These are phyloP conservation scores for Phytophthora melonis DNA, from an alignment of 352 stramenopile species.

Conservation along the genomic window DNA sequence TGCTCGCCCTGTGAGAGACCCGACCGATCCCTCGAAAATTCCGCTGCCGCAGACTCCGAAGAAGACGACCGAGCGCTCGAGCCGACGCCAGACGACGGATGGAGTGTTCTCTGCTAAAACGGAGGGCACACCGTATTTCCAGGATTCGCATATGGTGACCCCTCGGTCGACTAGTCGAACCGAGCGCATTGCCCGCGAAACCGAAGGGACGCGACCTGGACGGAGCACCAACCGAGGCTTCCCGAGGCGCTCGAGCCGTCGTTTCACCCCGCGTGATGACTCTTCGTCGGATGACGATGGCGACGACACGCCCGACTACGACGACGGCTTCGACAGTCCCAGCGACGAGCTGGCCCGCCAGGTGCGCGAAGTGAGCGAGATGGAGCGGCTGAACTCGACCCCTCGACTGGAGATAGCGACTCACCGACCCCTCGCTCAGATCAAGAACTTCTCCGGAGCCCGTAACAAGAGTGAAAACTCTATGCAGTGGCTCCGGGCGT, in stretches of 20 bases:
- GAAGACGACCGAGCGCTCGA: no score
- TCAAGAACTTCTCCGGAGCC: no score
- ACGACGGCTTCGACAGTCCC: neutral
- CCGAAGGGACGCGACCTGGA: neutral
- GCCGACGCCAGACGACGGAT: no score
- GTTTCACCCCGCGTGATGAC: neutral
- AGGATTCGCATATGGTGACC: no score
- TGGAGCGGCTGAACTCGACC: neutral
- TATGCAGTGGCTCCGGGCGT: no score
- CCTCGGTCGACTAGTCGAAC: neutral
- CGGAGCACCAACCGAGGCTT: no score
- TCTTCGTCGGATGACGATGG: neutral
- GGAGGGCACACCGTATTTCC: no score
- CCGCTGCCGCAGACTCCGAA: neutral
- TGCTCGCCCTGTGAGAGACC: neutral
- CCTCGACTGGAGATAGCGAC: neutral
- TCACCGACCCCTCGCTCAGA: slow-evolving; percentile 2
- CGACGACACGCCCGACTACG: neutral
- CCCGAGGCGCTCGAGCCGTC: no score
- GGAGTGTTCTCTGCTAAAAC: no score
- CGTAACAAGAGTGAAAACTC: no score
- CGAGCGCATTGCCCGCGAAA: neutral
- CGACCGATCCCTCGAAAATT: neutral
- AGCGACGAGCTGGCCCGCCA: neutral
- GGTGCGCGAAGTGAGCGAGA: neutral